Evolutionary conservation across 2,329 filamentous ascomycete genomes (phyloP), one percentile per base, ranked within the genome.

Genomic region (Pseudogymnoascus sp.): DNA sequence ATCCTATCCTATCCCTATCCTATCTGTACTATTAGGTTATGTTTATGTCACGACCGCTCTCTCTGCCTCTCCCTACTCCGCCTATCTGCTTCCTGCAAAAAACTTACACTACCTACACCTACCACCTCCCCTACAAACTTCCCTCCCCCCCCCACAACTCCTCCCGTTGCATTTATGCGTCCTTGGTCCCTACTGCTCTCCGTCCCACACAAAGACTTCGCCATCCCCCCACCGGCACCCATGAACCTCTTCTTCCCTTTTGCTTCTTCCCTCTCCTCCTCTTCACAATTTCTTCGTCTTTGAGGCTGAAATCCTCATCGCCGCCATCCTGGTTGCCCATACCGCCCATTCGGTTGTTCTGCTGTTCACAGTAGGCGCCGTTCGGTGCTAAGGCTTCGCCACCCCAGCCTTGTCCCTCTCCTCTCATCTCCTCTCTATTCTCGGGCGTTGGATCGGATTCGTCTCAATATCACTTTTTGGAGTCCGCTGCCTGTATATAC

Each of bases 341-440:
- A 63, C 66, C 64, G 64, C 65, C 66, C 59, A 63, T 67, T 65
- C 65, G 66, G 66, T 56, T 65, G 65, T 62, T 63, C 63, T 65
- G 64, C 36, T 65, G 64, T 63, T 63, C 62, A 66, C 66, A 66
- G 66, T 66, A 65, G 66, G 64, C 64, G 64, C 60, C 53, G 65
- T 65, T 65, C 64, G 66, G 65, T 65, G 64, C 64, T 64, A 67
- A 65, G 65, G 60, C 63, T 65, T 64, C 64, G 66, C 66, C 64
- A 65, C 66, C 63, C 66, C 62, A 64, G 68, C 68, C 66, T 70
- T 69, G 69, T 70, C 66, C 64, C 66, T 68, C 66, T 34, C 31
- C 63, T 64, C 65, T 63, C 64, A 34, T 62, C 66, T 69, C 67
- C 64, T 66, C 66, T 67, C 50, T 34, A 56, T 56, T 56, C 50